These are phyloP conservation scores for Penicillium sp. DNA, from an alignment of 2,329 filamentous ascomycete species.

Conservation along the genomic window DNA sequence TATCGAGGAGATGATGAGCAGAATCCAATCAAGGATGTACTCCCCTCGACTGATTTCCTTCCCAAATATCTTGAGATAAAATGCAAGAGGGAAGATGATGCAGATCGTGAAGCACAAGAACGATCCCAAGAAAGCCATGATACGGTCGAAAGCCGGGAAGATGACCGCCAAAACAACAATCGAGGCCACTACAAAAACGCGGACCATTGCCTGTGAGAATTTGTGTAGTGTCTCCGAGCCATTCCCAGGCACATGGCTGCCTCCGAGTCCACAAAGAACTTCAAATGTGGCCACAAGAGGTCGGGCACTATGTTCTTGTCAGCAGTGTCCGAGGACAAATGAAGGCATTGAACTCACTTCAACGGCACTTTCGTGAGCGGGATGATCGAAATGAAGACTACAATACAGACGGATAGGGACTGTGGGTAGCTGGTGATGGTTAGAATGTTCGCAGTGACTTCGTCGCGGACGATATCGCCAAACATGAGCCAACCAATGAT, in stretches of 20 bases:
- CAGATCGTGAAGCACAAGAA: constrained; percentile 93
- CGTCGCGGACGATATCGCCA: constrained; percentile 80
- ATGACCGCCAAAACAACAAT: constrained; percentile 74
- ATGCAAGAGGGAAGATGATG: constrained; percentile 82
- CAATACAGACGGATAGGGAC: constrained; percentile 73
- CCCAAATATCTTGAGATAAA: constrained; percentile 87
- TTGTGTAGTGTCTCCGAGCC: constrained; percentile 53
- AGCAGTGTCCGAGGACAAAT: constrained; percentile 13
- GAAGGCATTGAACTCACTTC: constrained; percentile 51
- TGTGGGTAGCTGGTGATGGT: constrained; percentile 71
- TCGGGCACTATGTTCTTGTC: constrained; percentile 56
- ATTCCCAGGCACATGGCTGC: constrained; percentile 40
- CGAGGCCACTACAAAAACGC: constrained; percentile 65
- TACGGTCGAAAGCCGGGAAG: constrained; percentile 78
- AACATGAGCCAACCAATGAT: constrained; percentile 91
- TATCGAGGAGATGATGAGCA: constrained; percentile 68
- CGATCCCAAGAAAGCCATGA: constrained; percentile 88
- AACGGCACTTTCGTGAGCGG: constrained; percentile 94
- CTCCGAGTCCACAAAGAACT: constrained; percentile 72
- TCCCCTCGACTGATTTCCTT: constrained; percentile 66
- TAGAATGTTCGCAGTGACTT: constrained; percentile 89
- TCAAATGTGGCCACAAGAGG: constrained; percentile 86
- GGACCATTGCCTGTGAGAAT: constrained; percentile 60
- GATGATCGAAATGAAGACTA: constrained; percentile 85
- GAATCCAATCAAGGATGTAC: constrained; percentile 63